phyloP scores from a whole-genome alignment of 768 basidiomycete genomes.

The Tremella fuciformis region DNA sequence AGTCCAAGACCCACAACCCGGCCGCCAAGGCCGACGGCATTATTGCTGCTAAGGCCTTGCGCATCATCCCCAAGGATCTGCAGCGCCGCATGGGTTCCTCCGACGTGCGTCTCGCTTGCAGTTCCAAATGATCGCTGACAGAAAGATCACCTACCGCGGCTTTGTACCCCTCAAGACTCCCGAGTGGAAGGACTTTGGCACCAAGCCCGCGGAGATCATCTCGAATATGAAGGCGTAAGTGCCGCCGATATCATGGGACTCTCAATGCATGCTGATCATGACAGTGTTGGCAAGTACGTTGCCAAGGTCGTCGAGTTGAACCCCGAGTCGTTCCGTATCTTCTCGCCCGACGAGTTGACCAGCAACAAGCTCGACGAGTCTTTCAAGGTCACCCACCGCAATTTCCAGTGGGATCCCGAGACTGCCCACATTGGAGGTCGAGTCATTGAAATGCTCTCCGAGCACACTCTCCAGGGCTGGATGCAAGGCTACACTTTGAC shows the following conservation, averaged over 20 bases:
- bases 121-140: constrained; percentile 1
- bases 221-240: constrained; percentile 70
- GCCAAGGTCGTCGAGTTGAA: constrained; percentile 61
- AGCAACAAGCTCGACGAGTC: constrained; percentile 85
- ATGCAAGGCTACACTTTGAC: constrained; percentile 90
- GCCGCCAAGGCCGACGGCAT: constrained; percentile 34
- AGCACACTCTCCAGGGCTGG: constrained; percentile 57
- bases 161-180: constrained; percentile 65
- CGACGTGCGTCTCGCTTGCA: constrained; percentile 43
- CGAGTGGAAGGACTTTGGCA: constrained; percentile 62
- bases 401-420: constrained; percentile 83
- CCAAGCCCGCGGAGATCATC: constrained; percentile 60
- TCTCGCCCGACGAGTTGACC: constrained; percentile 83
- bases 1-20: constrained; percentile 27
- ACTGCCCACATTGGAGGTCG: constrained; percentile 66
- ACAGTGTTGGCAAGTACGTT: constrained; percentile 52
- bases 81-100: constrained; percentile 61
- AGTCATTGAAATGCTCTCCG: constrained; percentile 73
- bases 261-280: constrained; percentile 26
- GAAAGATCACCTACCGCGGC: constrained; percentile 61
- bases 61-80: constrained; percentile 47
- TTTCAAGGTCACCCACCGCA: constrained; percentile 61
- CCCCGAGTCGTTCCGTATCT: constrained; percentile 75
- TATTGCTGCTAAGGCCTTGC: constrained; percentile 38
- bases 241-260: not conserved